Base-by-base conservation (phyloP, 2,329 filamentous ascomycete species). In the Graphium sp. region DNA sequence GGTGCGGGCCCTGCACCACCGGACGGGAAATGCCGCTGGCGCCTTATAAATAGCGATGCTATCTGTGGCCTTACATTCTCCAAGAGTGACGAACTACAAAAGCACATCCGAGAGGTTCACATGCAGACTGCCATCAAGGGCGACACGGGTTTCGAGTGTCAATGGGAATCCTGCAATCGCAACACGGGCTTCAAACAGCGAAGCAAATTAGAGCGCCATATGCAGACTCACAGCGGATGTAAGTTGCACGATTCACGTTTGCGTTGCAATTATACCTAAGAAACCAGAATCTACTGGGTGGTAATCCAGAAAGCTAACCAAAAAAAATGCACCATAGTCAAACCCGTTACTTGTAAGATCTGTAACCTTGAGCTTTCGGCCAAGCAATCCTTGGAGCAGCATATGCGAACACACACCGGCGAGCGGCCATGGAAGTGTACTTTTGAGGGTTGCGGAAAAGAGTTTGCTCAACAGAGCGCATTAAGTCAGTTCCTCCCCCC, bases 391-490 rank as follows among this genome's bases (percentile, higher is more conserved):
- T 57, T 79, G 6, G 64, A 69, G 23, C 74, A 78, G 42, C 75
- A 81, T 39, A 58, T 67, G 42, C 62, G 72, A 12, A 75, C 66
- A 3, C 75, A 81, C 40, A 74, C 71, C 0, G 68, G 71, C 22
- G 63, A 69, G 34, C 74, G 67, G 35, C 73, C 74, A 16, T 74
- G 69, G 48, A 50, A 58, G 22, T 80, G 74, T 42, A 43, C 50
- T 7, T 45, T 44, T 16, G 40, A 45, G 4, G 57, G 56, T 20
- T 75, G 71, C 37, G 49, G 45, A 14, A 71, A 70, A 41, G 53
- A 56, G 0, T 79, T 79, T 41, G 70, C 74, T 29, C 72, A 77
- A 35, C 72, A 76, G 37, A 75, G 69, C 36, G 72, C 73, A 14
- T 51, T 74, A 14, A 76, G 69, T 74, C 60, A 41, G 62, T 52